These are phyloP conservation scores for Penicillium egyptiacum DNA, from an alignment of 495 filamentous ascomycete genomes.

Conservation along the genomic window DNA sequence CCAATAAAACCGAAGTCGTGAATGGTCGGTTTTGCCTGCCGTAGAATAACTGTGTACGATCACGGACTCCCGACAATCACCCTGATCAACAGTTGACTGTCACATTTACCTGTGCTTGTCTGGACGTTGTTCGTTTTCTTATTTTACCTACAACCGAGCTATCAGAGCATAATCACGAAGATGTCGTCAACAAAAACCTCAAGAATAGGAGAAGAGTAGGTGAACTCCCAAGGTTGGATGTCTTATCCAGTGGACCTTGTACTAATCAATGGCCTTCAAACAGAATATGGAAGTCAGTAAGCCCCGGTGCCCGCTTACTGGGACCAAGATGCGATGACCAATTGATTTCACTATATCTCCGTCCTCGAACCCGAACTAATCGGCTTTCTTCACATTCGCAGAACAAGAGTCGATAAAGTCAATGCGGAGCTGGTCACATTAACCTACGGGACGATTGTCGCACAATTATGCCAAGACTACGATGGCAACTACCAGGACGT, in stretches of 20 bases:
- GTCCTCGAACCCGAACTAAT: constrained; percentile 15
- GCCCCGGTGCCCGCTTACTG: constrained; percentile 14
- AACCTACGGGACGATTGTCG: constrained; percentile 96
- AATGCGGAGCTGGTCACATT: constrained; percentile 94
- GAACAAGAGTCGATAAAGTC: constrained; percentile 67
- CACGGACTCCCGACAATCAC: constrained; percentile 30
- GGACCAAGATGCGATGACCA: neutral
- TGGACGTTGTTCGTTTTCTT: neutral
- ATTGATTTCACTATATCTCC: neutral
- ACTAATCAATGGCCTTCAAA: constrained; percentile 16
- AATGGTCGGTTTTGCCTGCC: neutral
- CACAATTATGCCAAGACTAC: constrained; percentile 93
- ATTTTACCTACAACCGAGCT: neutral
- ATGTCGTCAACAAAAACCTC: constrained; percentile 83
- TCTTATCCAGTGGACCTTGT: constrained; percentile 27
- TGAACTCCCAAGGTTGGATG: constrained; percentile 16
- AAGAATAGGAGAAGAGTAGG: constrained; percentile 96
- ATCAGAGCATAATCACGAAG: neutral
- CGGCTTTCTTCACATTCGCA: constrained; percentile 20
- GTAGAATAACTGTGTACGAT: constrained; percentile 1
- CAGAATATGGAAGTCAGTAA: constrained; percentile 96
- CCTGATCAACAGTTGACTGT: constrained; percentile 12
- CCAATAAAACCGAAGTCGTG: neutral
- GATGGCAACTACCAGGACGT: constrained; percentile 88
- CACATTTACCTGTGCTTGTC: constrained; percentile 13